Conservation (phyloP, 352 stramenopile genomes). For the Phytophthora litchii region DNA sequence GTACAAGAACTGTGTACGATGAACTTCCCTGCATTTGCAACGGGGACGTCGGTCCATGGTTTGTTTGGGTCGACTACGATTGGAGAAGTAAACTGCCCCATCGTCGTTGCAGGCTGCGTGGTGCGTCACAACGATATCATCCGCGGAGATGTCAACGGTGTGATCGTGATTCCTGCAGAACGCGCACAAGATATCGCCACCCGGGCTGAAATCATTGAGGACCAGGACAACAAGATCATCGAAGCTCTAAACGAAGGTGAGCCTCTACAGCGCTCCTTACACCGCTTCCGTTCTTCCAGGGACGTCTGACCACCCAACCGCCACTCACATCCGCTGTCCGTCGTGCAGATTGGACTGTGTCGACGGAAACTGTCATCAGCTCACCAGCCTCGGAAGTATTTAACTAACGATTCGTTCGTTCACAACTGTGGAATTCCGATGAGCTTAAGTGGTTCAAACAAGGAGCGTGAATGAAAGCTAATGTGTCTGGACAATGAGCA, state of each 20-base stretch:
- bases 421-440: no score
- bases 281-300: constrained; percentile 60
- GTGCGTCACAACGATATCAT: constrained; percentile 84
- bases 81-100: constrained; percentile 67
- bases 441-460: no score
- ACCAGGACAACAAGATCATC: constrained; percentile 80
- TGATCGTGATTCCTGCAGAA: constrained; percentile 78
- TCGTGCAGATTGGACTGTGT: constrained; percentile 2
- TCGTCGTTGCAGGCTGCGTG: constrained; percentile 77
- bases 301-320: constrained; percentile 17
- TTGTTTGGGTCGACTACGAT: constrained; percentile 62
- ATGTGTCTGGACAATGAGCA: no score
- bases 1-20: constrained; percentile 72
- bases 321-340: constrained; percentile 1
- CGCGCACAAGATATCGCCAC: constrained; percentile 70
- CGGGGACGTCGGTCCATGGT: constrained; percentile 77
- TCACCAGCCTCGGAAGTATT: constrained; percentile 26
- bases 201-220: constrained; percentile 78
- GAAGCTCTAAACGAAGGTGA: constrained; percentile 83
- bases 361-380: neutral
- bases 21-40: constrained; percentile 73
- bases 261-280: constrained; percentile 73
- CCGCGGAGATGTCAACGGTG: constrained; percentile 81
- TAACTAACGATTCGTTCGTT: constrained; percentile 7
- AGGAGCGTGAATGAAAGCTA: no score